Evolutionary conservation across 148 eudicot species (phyloP).

Genomic region (Euryodendron excelsum): DNA sequence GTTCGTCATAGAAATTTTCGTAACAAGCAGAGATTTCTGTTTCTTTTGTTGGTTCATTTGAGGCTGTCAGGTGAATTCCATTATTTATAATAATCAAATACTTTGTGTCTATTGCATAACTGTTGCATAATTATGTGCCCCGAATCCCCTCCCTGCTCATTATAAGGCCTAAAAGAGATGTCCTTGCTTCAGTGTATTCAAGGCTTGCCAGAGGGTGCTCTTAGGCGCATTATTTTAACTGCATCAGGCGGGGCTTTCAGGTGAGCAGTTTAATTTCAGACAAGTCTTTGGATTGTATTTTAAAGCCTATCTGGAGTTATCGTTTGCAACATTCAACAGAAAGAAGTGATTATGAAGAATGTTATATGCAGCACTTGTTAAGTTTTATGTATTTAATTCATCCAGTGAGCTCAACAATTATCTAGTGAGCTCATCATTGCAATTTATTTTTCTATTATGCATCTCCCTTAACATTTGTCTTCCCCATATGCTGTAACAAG

Average conservation of each 20-base stretch:
- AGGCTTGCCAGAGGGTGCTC: conserved; percentile 96
- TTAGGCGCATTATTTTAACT: conserved; percentile 88
- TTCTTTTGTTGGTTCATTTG: background rate
- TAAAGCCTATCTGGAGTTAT: background rate
- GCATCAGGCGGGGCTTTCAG: conserved; percentile 99
- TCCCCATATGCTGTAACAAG: too few relatives aligned
- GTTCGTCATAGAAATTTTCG: background rate
- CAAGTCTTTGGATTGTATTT: background rate
- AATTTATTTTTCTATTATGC: background rate
- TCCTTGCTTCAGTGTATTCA: conserved; percentile 79
- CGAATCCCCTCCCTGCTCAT: conserved; percentile 9
- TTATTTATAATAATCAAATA: background rate
- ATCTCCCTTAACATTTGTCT: background rate
- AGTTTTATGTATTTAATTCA: background rate
- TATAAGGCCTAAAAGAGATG: conserved; percentile 21
- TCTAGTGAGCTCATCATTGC: background rate
- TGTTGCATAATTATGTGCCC: background rate
- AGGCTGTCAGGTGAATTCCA: background rate
- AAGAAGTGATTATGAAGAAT: background rate
- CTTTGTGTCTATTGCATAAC: background rate
- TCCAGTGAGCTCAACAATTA: conserved; percentile 6
- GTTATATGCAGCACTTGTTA: background rate
- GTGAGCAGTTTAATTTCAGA: conserved; percentile 34
- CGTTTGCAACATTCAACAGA: background rate
- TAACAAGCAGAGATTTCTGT: background rate